phyloP scores from a whole-genome alignment of 2,329 filamentous ascomycete genomes.

The Dendrostoma leiphaemia region DNA sequence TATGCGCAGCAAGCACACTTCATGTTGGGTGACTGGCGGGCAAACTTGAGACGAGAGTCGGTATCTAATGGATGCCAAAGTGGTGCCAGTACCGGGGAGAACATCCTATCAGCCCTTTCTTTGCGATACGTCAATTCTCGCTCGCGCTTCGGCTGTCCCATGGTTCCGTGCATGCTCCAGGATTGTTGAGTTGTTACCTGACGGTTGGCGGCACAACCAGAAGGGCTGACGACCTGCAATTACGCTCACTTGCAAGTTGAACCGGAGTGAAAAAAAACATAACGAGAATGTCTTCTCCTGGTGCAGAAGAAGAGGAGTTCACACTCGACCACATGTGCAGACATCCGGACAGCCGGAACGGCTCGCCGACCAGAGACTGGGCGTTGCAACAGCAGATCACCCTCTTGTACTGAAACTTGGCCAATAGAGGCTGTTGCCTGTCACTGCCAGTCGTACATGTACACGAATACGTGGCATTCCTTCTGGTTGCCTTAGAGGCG shows the following conservation, averaged over 20 bases:
- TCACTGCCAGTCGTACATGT: background rate
- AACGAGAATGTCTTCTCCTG: too few species aligned
- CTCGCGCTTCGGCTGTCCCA: background rate
- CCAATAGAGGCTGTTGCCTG: background rate
- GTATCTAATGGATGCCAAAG: too few species aligned
- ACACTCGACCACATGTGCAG: too few species aligned
- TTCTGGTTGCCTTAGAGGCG: background rate
- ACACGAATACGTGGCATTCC: background rate
- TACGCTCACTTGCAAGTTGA: too few species aligned
- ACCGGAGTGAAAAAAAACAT: too few species aligned
- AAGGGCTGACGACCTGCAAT: background rate
- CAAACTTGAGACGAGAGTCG: too few species aligned
- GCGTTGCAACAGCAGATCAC: background rate
- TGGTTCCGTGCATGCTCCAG: background rate
- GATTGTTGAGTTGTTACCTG: background rate
- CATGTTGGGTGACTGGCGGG: too few species aligned
- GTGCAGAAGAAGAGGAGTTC: too few species aligned
- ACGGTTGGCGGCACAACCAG: background rate
- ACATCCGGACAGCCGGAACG: background rate
- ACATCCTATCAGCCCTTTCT: too few species aligned
- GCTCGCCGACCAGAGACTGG: background rate
- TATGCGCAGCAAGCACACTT: too few species aligned
- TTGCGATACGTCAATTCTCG: background rate
- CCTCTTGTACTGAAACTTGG: background rate
- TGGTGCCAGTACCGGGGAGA: too few species aligned